These are phyloP conservation scores for Colletotrichum magnum DNA, from an alignment of 2,329 filamentous ascomycete species.

Conservation along the genomic window DNA sequence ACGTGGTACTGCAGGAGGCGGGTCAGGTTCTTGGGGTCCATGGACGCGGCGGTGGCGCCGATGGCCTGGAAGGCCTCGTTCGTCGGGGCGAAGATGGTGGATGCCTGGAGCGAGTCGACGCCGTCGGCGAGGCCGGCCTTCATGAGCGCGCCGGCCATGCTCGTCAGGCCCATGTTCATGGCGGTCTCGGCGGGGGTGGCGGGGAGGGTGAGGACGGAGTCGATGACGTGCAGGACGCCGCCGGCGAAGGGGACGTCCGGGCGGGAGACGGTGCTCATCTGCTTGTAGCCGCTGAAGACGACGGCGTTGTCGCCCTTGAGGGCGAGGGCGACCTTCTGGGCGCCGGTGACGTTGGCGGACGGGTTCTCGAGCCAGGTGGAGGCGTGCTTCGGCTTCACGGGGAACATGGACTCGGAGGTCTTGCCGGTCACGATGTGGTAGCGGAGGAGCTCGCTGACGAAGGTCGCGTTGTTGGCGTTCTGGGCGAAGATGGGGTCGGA, in stretches of 20 bases:
- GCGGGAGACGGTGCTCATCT: slow-evolving; percentile 54
- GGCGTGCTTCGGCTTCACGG: slow-evolving; percentile 47
- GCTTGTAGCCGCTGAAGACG: slow-evolving; percentile 51
- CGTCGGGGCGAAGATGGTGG: slow-evolving; percentile 74
- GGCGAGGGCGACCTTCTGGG: slow-evolving; percentile 60
- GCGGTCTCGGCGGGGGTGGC: slow-evolving; percentile 59
- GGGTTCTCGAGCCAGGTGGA: slow-evolving; percentile 51
- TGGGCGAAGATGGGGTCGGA: slow-evolving; percentile 50
- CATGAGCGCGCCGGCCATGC: slow-evolving; percentile 51
- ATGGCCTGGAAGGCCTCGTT: slow-evolving; percentile 72
- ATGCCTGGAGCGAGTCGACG: slow-evolving; percentile 46
- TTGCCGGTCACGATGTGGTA: slow-evolving; percentile 74
- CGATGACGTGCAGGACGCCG: slow-evolving; percentile 66
- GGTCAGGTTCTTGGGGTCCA: slow-evolving; percentile 63
- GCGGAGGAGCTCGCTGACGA: slow-evolving; percentile 64
- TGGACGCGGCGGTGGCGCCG: slow-evolving; percentile 62
- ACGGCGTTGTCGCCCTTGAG: slow-evolving; percentile 59
- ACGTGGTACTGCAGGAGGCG: slow-evolving; percentile 76
- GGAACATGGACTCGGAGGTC: slow-evolving; percentile 52
- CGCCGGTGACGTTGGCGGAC: slow-evolving; percentile 64
- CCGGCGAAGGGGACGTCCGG: slow-evolving; percentile 62
- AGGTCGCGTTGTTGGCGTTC: slow-evolving; percentile 53
- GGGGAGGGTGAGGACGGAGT: slow-evolving; percentile 66
- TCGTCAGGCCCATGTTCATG: slow-evolving; percentile 63
- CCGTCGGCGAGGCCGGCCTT: slow-evolving; percentile 59